Conservation (phyloP, 257 asterid species). For the Anisodus acutangulus region DNA sequence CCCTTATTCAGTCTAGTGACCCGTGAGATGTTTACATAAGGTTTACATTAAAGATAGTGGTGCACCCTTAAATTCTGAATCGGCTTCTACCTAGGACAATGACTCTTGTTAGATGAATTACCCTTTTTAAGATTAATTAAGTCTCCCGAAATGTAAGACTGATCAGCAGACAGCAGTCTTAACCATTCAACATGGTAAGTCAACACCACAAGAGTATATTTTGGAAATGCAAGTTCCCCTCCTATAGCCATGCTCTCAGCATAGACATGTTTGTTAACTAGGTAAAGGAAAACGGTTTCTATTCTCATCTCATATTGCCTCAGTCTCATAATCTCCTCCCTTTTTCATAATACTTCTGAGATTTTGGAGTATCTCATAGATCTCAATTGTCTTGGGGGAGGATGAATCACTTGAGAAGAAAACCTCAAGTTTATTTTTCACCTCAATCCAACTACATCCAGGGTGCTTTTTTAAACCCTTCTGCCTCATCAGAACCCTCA, state of each 20-base stretch:
- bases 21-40: too few relatives aligned
- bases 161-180: background rate
- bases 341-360: conserved; percentile 51
- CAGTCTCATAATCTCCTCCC: conserved; percentile 38
- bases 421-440: conserved; percentile 56
- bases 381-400: conserved; percentile 45
- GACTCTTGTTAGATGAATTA: background rate
- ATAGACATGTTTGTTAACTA: background rate
- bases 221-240: background rate
- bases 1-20: too few relatives aligned
- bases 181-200: background rate
- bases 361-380: conserved; percentile 52
- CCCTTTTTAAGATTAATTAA: background rate
- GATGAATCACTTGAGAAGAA: conserved; percentile 81
- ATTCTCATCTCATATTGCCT: conserved; percentile 36
- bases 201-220: background rate
- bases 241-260: background rate
- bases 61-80: too few relatives aligned
- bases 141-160: background rate
- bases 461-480: conserved; percentile 71
- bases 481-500: conserved; percentile 70
- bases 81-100: background rate
- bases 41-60: too few relatives aligned
- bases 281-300: background rate
- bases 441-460: conserved; percentile 94